A percentile compares a stretch with the other conserved stretches of the same genome.
Evolutionary conservation across 495 filamentous ascomycete genomes (phyloP).

Genomic region (Neurospora sp.): DNA sequence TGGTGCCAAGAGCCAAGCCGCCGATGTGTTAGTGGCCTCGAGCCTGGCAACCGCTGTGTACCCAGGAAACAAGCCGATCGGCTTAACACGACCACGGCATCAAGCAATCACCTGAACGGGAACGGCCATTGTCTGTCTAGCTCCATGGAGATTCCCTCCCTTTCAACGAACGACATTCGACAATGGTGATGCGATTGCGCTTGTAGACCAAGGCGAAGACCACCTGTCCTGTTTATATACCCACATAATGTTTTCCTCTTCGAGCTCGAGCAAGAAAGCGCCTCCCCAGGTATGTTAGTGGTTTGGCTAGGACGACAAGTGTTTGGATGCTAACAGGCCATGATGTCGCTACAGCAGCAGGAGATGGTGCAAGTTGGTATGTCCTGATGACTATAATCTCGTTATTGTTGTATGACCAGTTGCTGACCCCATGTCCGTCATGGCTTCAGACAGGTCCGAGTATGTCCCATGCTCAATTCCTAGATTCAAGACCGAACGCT

Average conservation of each 20-base stretch:
- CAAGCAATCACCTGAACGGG: neutral
- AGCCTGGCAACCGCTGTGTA: neutral
- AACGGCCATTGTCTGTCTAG: neutral
- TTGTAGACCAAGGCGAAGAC: neutral
- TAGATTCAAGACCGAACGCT: neutral
- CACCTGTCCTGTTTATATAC: neutral
- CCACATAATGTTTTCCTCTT: constrained; percentile 45
- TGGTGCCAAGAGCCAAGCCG: neutral
- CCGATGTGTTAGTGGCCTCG: neutral
- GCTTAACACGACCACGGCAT: neutral
- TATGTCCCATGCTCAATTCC: constrained; percentile 27
- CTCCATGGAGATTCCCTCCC: neutral
- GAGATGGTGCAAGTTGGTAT: constrained; percentile 99
- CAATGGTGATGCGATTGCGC: neutral
- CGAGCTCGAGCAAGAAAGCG: constrained; percentile 54
- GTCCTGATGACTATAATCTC: constrained; percentile 20
- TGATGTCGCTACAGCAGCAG: constrained; percentile 38
- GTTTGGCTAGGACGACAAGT: neutral
- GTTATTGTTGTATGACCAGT: neutral
- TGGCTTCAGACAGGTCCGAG: constrained; percentile 48
- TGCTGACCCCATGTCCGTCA: constrained; percentile 20
- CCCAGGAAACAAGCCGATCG: neutral
- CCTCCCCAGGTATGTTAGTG: constrained; percentile 55
- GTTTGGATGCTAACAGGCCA: constrained; percentile 11
- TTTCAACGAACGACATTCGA: neutral